Evolutionary conservation across 345 rosid genomes (phyloP).

Genomic region (Lumnitzera littorea): DNA sequence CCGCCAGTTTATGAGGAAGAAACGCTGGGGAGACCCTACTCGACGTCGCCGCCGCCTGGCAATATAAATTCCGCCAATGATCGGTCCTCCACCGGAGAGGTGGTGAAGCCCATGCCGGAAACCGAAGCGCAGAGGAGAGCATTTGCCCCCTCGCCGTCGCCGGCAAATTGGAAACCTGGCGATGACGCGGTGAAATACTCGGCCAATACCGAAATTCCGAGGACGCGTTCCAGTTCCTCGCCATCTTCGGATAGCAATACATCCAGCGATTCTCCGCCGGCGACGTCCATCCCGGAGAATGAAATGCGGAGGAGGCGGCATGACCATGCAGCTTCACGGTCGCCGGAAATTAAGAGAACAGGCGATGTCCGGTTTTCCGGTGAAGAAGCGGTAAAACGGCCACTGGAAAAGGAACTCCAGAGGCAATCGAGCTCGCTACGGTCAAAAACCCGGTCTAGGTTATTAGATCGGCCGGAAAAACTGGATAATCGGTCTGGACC

Average conservation of each 20-base stretch:
- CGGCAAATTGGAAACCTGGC: too few species aligned
- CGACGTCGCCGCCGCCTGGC: too few species aligned
- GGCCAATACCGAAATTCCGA: too few species aligned
- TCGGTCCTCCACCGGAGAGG: too few species aligned
- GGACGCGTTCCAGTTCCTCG: too few species aligned
- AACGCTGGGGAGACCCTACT: too few species aligned
- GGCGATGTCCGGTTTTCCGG: neutral
- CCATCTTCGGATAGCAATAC: neutral
- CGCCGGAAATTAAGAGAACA: neutral
- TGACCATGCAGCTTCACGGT: conserved; percentile 11
- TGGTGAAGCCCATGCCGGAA: too few species aligned
- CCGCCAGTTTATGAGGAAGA: too few species aligned
- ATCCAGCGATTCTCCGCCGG: neutral
- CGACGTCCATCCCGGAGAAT: neutral
- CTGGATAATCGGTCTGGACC: conserved; percentile 29
- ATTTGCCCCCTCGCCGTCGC: too few species aligned
- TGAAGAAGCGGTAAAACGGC: conserved; percentile 46
- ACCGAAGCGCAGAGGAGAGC: too few species aligned
- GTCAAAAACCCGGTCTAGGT: conserved; percentile 56
- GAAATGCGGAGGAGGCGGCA: neutral
- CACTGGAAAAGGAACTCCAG: conserved; percentile 37
- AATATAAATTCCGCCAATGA: too few species aligned
- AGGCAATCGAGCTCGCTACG: conserved; percentile 19
- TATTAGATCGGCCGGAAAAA: conserved; percentile 53
- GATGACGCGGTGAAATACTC: too few species aligned